Conservation (phyloP, 2,329 filamentous ascomycete genomes). For the Colletotrichum melonis region DNA sequence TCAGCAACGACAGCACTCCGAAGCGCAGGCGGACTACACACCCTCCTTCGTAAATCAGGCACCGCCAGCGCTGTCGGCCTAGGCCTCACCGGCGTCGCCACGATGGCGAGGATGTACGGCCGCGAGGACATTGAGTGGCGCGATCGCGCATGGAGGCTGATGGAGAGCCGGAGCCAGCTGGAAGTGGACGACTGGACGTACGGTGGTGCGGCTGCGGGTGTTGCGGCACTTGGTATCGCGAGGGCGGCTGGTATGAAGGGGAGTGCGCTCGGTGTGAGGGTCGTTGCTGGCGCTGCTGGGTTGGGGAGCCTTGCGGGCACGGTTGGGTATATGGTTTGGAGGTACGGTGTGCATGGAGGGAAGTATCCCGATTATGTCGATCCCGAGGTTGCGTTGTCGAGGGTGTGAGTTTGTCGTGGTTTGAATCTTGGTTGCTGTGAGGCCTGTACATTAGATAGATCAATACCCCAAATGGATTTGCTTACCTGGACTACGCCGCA, state of each 20-base stretch:
- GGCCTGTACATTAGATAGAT: not conserved
- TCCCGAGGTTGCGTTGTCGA: slow-evolving; percentile 31
- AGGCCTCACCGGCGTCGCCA: slow-evolving; percentile 54
- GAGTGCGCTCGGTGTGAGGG: slow-evolving; percentile 49
- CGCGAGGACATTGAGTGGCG: slow-evolving; percentile 71
- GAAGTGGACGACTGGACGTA: slow-evolving; percentile 67
- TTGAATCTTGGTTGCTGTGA: not conserved
- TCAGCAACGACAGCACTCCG: slow-evolving; percentile 44
- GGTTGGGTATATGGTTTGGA: slow-evolving; percentile 60
- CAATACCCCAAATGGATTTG: not conserved
- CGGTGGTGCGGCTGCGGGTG: slow-evolving; percentile 49
- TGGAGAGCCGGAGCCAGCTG: slow-evolving; percentile 68
- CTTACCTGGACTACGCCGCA: not conserved
- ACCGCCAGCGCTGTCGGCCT: slow-evolving; percentile 58
- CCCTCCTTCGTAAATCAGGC: slow-evolving; percentile 39
- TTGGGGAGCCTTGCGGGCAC: slow-evolving; percentile 62
- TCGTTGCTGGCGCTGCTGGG: slow-evolving; percentile 56
- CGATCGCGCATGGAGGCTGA: slow-evolving; percentile 71
- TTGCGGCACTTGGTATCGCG: slow-evolving; percentile 44
- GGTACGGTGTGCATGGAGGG: slow-evolving; percentile 59
- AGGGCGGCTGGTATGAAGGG: slow-evolving; percentile 36
- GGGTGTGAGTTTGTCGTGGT: not conserved
- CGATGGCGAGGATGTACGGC: slow-evolving; percentile 64
- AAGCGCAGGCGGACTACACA: slow-evolving; percentile 41
- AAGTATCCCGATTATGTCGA: slow-evolving; percentile 46